Evolutionary conservation across 73 alveolate genomes (phyloP).

Genomic region (Tetrahymena thermophila): DNA sequence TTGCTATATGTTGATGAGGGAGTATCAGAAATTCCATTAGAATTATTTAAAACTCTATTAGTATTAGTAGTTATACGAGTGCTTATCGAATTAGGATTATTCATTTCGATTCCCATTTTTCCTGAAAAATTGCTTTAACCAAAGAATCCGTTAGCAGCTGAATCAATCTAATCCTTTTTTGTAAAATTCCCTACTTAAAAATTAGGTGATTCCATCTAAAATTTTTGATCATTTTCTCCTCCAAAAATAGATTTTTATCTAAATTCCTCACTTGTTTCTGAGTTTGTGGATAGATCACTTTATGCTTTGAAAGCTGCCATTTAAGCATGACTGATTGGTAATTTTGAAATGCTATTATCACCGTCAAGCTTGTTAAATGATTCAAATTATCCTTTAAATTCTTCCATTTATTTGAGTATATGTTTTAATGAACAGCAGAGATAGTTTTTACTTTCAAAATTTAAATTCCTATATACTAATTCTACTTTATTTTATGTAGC

Average conservation of each 20-base stretch:
- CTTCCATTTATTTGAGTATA: neutral
- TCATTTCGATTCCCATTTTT: neutral
- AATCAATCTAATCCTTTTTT: neutral
- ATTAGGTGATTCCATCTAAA: neutral
- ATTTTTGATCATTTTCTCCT: neutral
- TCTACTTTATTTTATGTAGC: neutral
- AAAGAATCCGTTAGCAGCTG: neutral
- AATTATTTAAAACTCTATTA: neutral
- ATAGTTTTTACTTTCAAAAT: no score
- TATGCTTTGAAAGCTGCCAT: neutral
- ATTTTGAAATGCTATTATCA: neutral
- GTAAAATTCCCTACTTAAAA: neutral
- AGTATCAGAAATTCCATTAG: neutral
- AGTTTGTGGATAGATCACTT: neutral
- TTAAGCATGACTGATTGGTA: neutral
- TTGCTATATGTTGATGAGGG: neutral
- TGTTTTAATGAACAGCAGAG: neutral
- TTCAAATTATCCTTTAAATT: neutral
- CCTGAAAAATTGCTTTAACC: neutral
- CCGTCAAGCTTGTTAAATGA: neutral
- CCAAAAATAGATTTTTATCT: neutral
- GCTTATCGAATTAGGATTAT: neutral
- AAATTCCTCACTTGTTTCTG: neutral
- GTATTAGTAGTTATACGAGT: neutral
- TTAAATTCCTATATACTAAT: neutral